phyloP scores from a whole-genome alignment of 306 rosid species.

The Vigna mungo region DNA sequence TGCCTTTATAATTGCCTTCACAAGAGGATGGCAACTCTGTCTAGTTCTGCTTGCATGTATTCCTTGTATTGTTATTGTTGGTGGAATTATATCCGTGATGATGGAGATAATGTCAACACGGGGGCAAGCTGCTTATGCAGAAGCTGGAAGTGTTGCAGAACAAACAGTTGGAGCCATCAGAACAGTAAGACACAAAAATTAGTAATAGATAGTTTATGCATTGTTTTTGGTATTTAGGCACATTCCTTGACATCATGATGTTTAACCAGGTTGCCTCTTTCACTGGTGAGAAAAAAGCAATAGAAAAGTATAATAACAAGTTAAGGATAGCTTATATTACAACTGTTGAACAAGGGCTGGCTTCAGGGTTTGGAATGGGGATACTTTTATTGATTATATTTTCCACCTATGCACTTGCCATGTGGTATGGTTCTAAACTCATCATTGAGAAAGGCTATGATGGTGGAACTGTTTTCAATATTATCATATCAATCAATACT shows the following conservation, averaged over 20 bases:
- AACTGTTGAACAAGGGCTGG: conserved; percentile 70
- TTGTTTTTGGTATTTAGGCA: not conserved
- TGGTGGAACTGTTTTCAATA: conserved; percentile 76
- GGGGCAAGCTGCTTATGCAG: conserved; percentile 87
- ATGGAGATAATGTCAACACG: conserved; percentile 75
- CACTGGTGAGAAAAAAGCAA: conserved; percentile 81
- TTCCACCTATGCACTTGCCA: conserved; percentile 79
- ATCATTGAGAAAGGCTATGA: conserved; percentile 67
- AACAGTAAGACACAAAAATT: conserved; percentile 64
- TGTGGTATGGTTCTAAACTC: conserved; percentile 87
- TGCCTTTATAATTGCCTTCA: conserved; percentile 70
- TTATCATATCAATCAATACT: conserved; percentile 71
- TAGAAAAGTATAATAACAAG: conserved; percentile 67
- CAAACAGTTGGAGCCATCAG: conserved; percentile 85
- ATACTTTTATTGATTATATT: conserved; percentile 51
- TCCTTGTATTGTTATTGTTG: conserved; percentile 63
- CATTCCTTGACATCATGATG: conserved; percentile 30
- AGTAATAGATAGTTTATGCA: not conserved
- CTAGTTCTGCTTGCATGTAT: conserved; percentile 65
- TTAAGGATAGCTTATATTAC: conserved; percentile 61
- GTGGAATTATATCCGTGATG: conserved; percentile 51
- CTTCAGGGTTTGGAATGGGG: conserved; percentile 75
- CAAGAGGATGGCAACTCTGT: conserved; percentile 81
- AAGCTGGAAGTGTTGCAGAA: conserved; percentile 84
- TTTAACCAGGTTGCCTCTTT: conserved; percentile 83